Conservation (phyloP, 345 rosid species). For the Hirschfeldia incana region DNA sequence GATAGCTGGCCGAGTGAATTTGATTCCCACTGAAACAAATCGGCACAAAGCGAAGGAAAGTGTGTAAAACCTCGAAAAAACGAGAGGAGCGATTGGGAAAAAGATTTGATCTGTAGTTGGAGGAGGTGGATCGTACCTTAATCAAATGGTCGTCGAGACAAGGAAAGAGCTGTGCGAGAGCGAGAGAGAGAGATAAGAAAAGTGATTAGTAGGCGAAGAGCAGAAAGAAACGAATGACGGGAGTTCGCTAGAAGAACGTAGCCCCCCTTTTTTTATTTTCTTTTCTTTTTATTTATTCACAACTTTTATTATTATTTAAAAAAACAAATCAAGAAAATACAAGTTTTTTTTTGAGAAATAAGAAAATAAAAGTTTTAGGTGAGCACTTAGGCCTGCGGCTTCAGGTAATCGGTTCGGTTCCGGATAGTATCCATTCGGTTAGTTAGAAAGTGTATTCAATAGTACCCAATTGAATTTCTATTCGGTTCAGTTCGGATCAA, state of each 20-base stretch:
- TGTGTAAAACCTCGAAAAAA: background rate
- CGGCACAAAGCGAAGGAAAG: no score
- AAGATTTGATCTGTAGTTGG: background rate
- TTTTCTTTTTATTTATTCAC: no score
- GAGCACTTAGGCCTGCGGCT: no score
- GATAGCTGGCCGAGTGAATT: no score
- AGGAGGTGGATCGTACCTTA: constrained; percentile 21
- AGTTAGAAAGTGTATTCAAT: no score
- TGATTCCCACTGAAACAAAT: no score
- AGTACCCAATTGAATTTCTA: no score
- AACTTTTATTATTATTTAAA: no score
- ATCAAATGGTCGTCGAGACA: constrained; percentile 14
- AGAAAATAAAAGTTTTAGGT: background rate
- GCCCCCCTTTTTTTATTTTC: background rate
- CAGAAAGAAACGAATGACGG: constrained; percentile 28
- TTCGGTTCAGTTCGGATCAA: no score
- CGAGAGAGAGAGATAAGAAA: constrained; percentile 30
- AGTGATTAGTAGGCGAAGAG: background rate
- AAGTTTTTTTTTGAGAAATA: background rate
- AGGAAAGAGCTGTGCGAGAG: background rate
- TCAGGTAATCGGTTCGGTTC: no score
- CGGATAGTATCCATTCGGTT: no score
- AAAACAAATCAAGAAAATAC: no score
- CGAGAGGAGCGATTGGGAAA: background rate
- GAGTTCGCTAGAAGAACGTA: constrained; percentile 32